A percentile compares a stretch with the other conserved stretches of the same genome.
phyloP scores from a whole-genome alignment of 2,329 filamentous ascomycete genomes.

The Pseudogymnoascus sp. region DNA sequence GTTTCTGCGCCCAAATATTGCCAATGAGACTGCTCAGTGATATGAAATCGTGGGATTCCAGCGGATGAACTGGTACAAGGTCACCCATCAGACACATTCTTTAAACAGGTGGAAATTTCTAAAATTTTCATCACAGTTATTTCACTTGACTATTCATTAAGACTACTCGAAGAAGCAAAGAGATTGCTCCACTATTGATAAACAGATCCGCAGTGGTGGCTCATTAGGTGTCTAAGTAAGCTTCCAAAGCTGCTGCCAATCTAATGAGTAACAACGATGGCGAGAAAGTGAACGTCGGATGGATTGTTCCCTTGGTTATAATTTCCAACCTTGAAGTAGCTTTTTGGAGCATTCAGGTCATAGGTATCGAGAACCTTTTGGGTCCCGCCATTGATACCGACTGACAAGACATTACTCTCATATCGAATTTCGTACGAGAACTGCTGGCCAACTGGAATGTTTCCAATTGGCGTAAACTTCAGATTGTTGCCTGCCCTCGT shows the following conservation, averaged over 20 bases:
- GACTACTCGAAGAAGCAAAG: not conserved
- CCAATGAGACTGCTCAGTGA: not conserved
- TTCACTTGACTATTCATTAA: not conserved
- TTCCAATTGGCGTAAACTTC: constrained; percentile 27
- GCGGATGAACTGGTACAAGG: not conserved
- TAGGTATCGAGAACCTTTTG: constrained; percentile 25
- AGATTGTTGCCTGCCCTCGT: constrained; percentile 28
- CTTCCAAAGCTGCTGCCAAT: too few species aligned
- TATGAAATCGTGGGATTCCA: not conserved
- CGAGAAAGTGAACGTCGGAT: constrained; percentile 21
- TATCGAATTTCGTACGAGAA: constrained; percentile 36
- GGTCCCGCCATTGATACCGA: constrained; percentile 27
- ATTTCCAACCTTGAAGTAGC: constrained; percentile 35
- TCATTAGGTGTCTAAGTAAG: not conserved
- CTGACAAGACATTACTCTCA: constrained; percentile 28
- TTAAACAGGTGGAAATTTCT: not conserved
- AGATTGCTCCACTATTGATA: not conserved
- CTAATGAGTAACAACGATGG: constrained; percentile 9
- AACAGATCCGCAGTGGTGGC: not conserved
- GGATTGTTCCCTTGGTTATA: constrained; percentile 30
- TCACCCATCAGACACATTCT: not conserved
- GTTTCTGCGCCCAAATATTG: not conserved
- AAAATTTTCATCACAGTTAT: not conserved
- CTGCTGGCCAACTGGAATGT: constrained; percentile 27
- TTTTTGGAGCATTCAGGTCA: constrained; percentile 25